phyloP scores from a whole-genome alignment of 2,329 filamentous ascomycete genomes.

The Phaeoacremonium minimum region DNA sequence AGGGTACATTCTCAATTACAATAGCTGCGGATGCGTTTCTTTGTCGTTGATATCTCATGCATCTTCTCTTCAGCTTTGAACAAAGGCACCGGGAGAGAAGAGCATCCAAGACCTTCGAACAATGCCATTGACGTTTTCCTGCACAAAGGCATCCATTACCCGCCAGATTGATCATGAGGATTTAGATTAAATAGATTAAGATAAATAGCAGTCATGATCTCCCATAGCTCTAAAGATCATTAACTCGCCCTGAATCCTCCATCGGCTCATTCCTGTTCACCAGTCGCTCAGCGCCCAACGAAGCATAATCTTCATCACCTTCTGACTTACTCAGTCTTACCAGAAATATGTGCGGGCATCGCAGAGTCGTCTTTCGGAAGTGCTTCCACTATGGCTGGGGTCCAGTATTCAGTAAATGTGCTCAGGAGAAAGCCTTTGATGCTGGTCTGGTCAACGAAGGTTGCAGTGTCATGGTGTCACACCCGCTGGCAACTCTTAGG shows the following conservation, averaged over 20 bases:
- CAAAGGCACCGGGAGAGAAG: no score
- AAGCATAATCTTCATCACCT: constrained; percentile 5
- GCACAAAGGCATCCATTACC: not conserved
- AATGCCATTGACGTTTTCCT: not conserved
- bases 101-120: not conserved
- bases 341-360: constrained; percentile 14
- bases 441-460: constrained; percentile 7
- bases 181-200: not conserved
- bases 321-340: not conserved
- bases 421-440: constrained; percentile 9
- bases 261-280: not conserved
- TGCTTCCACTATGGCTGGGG: constrained; percentile 13
- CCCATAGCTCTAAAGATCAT: no score
- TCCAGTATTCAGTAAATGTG: constrained; percentile 8
- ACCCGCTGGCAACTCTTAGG: constrained; percentile 9
- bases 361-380: constrained; percentile 11
- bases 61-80: no score
- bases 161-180: not conserved
- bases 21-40: no score
- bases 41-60: no score
- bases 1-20: no score
- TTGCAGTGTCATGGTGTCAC: constrained; percentile 12
- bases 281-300: no score
- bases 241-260: not conserved
- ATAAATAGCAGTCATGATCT: not conserved